Evolutionary conservation across 768 basidiomycete genomes (phyloP).

Genomic region (Coprinellus micaceus): DNA sequence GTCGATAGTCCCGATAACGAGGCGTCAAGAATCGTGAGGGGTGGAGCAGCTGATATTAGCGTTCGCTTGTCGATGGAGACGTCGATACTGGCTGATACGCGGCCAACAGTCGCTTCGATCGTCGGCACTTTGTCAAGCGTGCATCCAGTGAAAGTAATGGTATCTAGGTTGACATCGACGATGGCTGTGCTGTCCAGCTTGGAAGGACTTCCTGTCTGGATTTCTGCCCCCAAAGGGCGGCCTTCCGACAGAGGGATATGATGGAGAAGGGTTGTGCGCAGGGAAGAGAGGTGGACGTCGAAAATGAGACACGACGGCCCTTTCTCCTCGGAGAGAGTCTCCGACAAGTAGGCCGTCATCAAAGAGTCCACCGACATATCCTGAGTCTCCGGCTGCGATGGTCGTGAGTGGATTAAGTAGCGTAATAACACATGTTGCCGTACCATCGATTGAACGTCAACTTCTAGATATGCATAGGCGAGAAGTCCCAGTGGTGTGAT

Average conservation of each 20-base stretch:
- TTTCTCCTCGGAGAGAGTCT: conserved; percentile 17
- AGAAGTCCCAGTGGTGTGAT: conserved; percentile 57
- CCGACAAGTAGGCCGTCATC: conserved; percentile 26
- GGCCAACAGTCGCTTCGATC: conserved; percentile 20
- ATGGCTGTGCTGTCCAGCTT: conserved; percentile 31
- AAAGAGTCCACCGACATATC: conserved; percentile 41
- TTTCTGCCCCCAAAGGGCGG: conserved; percentile 20
- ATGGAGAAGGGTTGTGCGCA: conserved; percentile 44
- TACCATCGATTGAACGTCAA: conserved; percentile 47
- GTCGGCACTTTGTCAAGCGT: conserved; percentile 14
- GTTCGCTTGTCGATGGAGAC: conserved; percentile 32
- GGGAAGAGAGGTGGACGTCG: conserved; percentile 39
- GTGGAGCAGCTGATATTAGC: conserved; percentile 17
- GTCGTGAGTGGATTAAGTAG: not conserved
- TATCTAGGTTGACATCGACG: conserved; percentile 19
- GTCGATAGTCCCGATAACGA: conserved; percentile 14
- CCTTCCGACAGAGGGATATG: conserved; percentile 38
- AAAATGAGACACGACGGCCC: conserved; percentile 26
- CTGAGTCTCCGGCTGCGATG: conserved; percentile 28
- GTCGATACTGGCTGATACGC: conserved; percentile 21
- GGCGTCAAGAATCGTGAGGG: conserved; percentile 26
- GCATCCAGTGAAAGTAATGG: conserved; percentile 21
- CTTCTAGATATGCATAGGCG: conserved; percentile 40
- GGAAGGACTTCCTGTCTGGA: conserved; percentile 13
- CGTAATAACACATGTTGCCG: conserved; percentile 13